Evolutionary conservation across 495 filamentous ascomycete genomes (phyloP).

Genomic region (Tirmania nivea): DNA sequence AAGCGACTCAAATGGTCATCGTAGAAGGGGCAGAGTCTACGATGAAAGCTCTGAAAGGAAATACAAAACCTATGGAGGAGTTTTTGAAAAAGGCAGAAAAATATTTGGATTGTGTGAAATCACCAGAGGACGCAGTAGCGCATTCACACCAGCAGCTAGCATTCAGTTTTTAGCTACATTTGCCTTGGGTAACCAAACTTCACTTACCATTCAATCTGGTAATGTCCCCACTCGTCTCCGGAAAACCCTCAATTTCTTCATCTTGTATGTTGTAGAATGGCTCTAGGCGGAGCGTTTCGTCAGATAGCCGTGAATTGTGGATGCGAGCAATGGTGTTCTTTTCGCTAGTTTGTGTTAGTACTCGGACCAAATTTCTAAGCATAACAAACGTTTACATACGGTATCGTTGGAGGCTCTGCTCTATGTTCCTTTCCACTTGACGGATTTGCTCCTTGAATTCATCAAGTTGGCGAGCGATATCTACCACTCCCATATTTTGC

Average conservation of each 20-base stretch:
- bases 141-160: not conserved
- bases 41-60: no score
- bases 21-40: no score
- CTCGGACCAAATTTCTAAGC: not conserved
- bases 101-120: no score
- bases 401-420: not conserved
- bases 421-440: constrained; percentile 2
- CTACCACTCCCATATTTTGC: not conserved
- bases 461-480: not conserved
- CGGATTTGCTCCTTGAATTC: not conserved
- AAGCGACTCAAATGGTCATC: no score
- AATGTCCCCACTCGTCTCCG: constrained; percentile 4
- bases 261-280: constrained; percentile 1
- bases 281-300: constrained; percentile 1
- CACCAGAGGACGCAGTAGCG: not conserved
- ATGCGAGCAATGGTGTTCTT: constrained; percentile 1
- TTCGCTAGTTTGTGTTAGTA: constrained; percentile 1
- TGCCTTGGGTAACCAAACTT: constrained; percentile 1
- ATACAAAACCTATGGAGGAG: no score
- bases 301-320: constrained; percentile 1
- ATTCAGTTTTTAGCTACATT: not conserved
- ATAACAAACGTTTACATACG: not conserved
- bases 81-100: no score
- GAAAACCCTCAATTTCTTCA: constrained; percentile 1
- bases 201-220: constrained; percentile 3